Percentiles rank a stretch among this genome's conserved stretches.
These are phyloP conservation scores for Kazachstania martiniae DNA, from an alignment of 805 yeast genomes.

Conservation along the genomic window DNA sequence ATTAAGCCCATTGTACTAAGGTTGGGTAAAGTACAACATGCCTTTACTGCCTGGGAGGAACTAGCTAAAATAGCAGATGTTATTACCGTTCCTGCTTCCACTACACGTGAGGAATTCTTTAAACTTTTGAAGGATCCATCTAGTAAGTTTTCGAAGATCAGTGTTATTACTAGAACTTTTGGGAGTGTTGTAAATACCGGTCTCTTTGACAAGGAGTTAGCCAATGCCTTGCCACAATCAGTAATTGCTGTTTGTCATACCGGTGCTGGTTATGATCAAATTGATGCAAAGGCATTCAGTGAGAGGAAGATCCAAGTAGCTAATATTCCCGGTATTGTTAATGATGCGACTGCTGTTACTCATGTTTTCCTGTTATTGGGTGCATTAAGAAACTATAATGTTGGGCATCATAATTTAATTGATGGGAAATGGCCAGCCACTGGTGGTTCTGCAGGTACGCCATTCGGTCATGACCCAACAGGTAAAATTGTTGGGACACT, in stretches of 20 bases:
- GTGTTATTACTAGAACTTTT: conserved; percentile 42
- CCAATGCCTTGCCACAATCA: conserved; percentile 41
- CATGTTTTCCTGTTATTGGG: conserved; percentile 54
- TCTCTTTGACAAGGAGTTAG: conserved; percentile 52
- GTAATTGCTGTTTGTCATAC: conserved; percentile 46
- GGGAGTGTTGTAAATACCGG: conserved; percentile 45
- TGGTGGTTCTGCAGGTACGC: conserved; percentile 49
- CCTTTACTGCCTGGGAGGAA: conserved; percentile 56
- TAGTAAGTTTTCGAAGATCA: conserved; percentile 24
- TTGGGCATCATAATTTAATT: conserved; percentile 42
- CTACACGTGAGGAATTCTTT: conserved; percentile 29
- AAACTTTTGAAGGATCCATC: conserved; percentile 22
- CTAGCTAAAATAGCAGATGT: conserved; percentile 38
- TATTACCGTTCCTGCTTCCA: conserved; percentile 33
- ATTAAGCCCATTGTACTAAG: conserved; percentile 50
- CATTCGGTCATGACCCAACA: conserved; percentile 64
- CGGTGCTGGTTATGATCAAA: conserved; percentile 74
- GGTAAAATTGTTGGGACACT: conserved; percentile 69
- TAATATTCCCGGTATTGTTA: conserved; percentile 56
- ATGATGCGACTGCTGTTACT: conserved; percentile 61
- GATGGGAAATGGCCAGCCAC: conserved; percentile 54
- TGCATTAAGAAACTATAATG: conserved; percentile 56
- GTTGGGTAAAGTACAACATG: conserved; percentile 50
- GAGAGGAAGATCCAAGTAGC: conserved; percentile 50
- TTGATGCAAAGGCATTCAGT: conserved; percentile 44